Evolutionary conservation across 176 grass and related monocot genomes (phyloP), one percentile per base, ranked within the genome.

Genomic region (Aegilops speltoides): DNA sequence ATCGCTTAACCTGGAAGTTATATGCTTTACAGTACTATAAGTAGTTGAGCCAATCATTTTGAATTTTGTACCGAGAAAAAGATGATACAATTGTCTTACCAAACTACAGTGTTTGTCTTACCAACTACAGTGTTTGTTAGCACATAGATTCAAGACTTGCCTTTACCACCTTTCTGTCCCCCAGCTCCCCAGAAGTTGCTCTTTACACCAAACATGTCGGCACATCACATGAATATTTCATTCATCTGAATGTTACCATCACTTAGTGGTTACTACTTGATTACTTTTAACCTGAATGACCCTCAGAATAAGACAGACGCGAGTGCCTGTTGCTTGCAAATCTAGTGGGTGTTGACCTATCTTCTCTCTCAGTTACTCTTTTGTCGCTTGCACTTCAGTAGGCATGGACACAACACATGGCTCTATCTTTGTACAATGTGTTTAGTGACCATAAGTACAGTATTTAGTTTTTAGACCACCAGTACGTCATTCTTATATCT

Each of bases 131-230:
- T 28, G 37, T 26, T 23, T 17, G 64, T 54, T 54, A 54, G 50
- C 50, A 19, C 50, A 54, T 54, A 19, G 17, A 54, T 54, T 54
- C 50, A 54, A 54, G 54, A 63, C 68, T 64, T 70, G 78, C 65
- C 71, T 90, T 87, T 46, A 40, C 40, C 79, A 83, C 19, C 32
- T 73, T 87, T 90, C 65, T 83, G 84, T 43, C 80, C 79, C 68
- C 65, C 20, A 20, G 31, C 78, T 86, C 25, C 68, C 79, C 78
- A 82, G 78, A 84, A 86, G 62, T 63, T 32, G 48, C 10, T 31
- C 63, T 84, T 63, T n/a, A 29, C 79, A 72, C n/a, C 64, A 70
- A 78, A 64, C 71, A 59, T 82, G 20, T 46, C 25, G 7, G 75
- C 25, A 40, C 32, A 37, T 82, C 71, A 68, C 28, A 82, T 82